A percentile compares a stretch with the other conserved stretches of the same genome.
These are phyloP conservation scores for Xanthoconium purpureum DNA, from an alignment of 768 basidiomycete genomes.

Conservation along the genomic window DNA sequence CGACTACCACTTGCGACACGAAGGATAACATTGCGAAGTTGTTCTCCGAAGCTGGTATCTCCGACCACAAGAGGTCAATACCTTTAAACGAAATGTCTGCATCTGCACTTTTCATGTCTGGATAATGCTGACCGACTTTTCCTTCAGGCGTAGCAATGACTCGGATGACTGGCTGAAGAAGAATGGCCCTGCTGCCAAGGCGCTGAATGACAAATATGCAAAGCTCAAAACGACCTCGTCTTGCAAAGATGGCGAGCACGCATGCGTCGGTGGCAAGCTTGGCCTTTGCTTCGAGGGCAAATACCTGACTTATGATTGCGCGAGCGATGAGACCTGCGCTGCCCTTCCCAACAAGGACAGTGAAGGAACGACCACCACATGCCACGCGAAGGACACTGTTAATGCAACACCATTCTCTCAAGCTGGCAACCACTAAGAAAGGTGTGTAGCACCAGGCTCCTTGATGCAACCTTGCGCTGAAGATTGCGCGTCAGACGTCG, in stretches of 20 bases:
- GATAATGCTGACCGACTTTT: background rate
- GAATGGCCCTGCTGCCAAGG: conserved; percentile 25
- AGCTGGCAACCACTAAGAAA: conserved; percentile 4
- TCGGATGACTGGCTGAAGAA: conserved; percentile 15
- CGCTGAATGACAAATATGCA: conserved; percentile 24
- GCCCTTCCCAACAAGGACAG: conserved; percentile 22
- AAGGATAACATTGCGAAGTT: conserved; percentile 16
- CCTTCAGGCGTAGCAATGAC: conserved; percentile 9
- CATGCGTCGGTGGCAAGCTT: conserved; percentile 20
- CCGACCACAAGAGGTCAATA: conserved; percentile 12
- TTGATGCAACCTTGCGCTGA: background rate
- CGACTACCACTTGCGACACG: conserved; percentile 19
- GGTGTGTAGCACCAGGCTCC: background rate
- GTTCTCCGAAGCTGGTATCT: conserved; percentile 19
- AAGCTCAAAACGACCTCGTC: conserved; percentile 15
- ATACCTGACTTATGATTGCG: conserved; percentile 16
- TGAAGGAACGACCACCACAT: conserved; percentile 19
- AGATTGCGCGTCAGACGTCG: background rate
- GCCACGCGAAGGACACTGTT: conserved; percentile 15
- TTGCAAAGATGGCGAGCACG: conserved; percentile 16
- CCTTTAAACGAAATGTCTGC: background rate
- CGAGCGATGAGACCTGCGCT: conserved; percentile 16
- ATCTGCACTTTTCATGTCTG: background rate
- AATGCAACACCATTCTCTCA: conserved; percentile 13
- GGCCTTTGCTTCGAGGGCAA: conserved; percentile 13